These are phyloP conservation scores for Eucalyptus sp. DNA, from an alignment of 345 rosid genomes.

Conservation along the genomic window DNA sequence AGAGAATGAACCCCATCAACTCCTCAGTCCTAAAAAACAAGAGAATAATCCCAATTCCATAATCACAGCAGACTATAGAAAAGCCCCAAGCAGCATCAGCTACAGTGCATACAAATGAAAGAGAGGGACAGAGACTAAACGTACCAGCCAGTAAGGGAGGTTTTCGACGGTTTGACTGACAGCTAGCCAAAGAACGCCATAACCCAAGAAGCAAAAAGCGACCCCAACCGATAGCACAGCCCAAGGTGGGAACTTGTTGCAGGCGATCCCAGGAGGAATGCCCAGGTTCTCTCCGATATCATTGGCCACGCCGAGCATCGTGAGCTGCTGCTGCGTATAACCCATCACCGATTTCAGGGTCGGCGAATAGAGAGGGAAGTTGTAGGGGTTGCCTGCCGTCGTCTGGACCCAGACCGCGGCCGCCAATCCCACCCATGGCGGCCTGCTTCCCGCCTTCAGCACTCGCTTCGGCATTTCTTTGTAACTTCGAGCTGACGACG, in stretches of 20 bases:
- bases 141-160: slow-evolving; percentile 85
- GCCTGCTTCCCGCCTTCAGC: slow-evolving; percentile 74
- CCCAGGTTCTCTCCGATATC: slow-evolving; percentile 92
- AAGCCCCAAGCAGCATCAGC: neutral
- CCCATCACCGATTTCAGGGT: slow-evolving; percentile 73
- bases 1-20: neutral
- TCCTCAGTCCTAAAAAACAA: neutral
- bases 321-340: slow-evolving; percentile 66
- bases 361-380: slow-evolving; percentile 76
- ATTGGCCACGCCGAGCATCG: slow-evolving; percentile 86
- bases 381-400: slow-evolving; percentile 54
- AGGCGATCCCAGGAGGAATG: slow-evolving; percentile 69
- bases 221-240: slow-evolving; percentile 57
- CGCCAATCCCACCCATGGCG: slow-evolving; percentile 94
- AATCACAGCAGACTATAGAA: neutral
- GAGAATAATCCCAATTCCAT: neutral
- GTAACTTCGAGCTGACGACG: neutral
- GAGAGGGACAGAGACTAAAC: neutral
- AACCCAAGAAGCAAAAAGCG: slow-evolving; percentile 67
- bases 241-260: slow-evolving; percentile 95
- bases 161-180: slow-evolving; percentile 40
- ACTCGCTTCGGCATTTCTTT: neutral
- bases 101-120: neutral
- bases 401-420: slow-evolving; percentile 90
- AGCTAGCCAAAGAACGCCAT: slow-evolving; percentile 84